Evolutionary conservation across 2,329 filamentous ascomycete genomes (phyloP).

Genomic region (Nemania serpens): DNA sequence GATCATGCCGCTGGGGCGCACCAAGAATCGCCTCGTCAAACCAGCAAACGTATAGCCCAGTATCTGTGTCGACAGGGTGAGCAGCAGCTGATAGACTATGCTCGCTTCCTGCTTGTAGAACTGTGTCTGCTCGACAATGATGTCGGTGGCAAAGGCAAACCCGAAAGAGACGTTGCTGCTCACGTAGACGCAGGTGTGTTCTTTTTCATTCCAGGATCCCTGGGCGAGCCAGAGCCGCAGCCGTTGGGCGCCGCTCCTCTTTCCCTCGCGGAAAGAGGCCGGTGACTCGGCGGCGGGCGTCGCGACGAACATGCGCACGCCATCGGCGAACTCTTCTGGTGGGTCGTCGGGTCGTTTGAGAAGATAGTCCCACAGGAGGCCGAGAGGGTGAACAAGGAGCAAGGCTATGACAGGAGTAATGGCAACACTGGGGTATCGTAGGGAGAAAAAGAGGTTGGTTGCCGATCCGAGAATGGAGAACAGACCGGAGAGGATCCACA

Average conservation of each 20-base stretch:
- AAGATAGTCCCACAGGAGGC: slow-evolving; percentile 75
- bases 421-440: slow-evolving; percentile 87
- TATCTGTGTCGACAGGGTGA: slow-evolving; percentile 85
- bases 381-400: slow-evolving; percentile 81
- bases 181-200: slow-evolving; percentile 87
- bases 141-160: slow-evolving; percentile 86
- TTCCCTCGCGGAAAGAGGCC: slow-evolving; percentile 14
- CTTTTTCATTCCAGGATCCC: slow-evolving; percentile 85
- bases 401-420: slow-evolving; percentile 89
- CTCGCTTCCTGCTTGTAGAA: slow-evolving; percentile 84
- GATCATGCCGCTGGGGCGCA: slow-evolving; percentile 86
- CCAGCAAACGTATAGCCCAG: slow-evolving; percentile 87
- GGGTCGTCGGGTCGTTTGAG: slow-evolving; percentile 66
- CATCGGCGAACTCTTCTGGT: slow-evolving; percentile 59
- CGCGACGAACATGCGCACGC: slow-evolving; percentile 44
- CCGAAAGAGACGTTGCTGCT: slow-evolving; percentile 90
- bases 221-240: slow-evolving; percentile 77
- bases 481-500: slow-evolving; percentile 81
- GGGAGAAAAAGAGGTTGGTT: slow-evolving; percentile 85
- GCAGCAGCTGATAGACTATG: slow-evolving; percentile 77
- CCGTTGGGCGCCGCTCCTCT: slow-evolving; percentile 45
- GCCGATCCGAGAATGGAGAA: slow-evolving; percentile 83
- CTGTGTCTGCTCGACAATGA: slow-evolving; percentile 86
- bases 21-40: slow-evolving; percentile 77
- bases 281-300: slow-evolving; percentile 20